A percentile compares a stretch with the other conserved stretches of the same genome.
phyloP scores from a whole-genome alignment of 1,139 yeast genomes.

The Debaryomyces subglobosus region DNA sequence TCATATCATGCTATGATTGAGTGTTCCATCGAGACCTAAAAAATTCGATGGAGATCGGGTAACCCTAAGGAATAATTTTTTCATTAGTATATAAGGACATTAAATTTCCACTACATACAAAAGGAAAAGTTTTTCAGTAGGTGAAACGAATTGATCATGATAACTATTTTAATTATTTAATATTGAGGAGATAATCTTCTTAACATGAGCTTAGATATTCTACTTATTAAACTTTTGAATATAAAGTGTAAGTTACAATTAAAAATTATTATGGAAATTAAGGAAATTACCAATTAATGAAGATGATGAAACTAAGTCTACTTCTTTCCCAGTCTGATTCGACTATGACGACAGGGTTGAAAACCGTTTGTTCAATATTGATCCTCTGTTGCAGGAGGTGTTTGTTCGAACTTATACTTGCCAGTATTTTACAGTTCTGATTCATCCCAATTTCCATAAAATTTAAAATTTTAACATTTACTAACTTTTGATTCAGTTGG shows the following conservation, averaged over 20 bases:
- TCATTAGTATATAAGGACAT: slow-evolving; percentile 4
- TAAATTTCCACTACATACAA: neutral
- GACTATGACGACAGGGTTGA: slow-evolving; percentile 86
- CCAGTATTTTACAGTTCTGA: slow-evolving; percentile 83
- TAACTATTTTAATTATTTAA: neutral
- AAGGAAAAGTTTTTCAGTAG: neutral
- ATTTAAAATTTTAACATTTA: slow-evolving; percentile 11
- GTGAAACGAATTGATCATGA: neutral
- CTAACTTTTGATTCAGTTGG: slow-evolving; percentile 7
- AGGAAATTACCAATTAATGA: slow-evolving; percentile 7
- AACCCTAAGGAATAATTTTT: slow-evolving; percentile 1
- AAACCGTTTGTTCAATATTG: slow-evolving; percentile 51
- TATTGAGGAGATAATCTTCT: slow-evolving; percentile 1
- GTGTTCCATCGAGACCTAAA: slow-evolving; percentile 4
- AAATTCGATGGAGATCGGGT: slow-evolving; percentile 7
- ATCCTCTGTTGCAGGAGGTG: slow-evolving; percentile 41
- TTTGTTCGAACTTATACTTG: slow-evolving; percentile 69
- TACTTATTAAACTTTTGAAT: neutral
- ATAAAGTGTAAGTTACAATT: neutral
- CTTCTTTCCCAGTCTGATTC: slow-evolving; percentile 84
- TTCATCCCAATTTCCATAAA: slow-evolving; percentile 27
- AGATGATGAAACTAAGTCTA: slow-evolving; percentile 61
- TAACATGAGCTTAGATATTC: slow-evolving; percentile 7
- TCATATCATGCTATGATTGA: neutral
- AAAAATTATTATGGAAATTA: neutral